Evolutionary conservation across 805 yeast genomes (phyloP), one percentile per base, ranked within the genome.

Genomic region (Yarrowia keelungensis): DNA sequence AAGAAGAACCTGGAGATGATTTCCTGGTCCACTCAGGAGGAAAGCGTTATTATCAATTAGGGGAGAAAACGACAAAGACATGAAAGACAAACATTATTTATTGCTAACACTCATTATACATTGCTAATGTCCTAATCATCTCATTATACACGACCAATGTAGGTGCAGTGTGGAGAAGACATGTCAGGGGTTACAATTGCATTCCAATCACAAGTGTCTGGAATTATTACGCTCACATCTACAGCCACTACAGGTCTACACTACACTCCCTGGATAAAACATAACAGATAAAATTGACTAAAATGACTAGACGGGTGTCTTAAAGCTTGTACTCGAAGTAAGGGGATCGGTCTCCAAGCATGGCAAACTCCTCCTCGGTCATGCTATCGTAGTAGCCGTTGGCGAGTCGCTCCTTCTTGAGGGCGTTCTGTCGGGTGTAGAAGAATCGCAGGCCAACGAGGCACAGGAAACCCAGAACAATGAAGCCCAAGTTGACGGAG

Each of bases 401-500:
- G 38, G n/a, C 51, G 19, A 59, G 65, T 16, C 51, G 50, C 51
- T 45, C 22, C 65, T 59, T 59, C 65, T 59, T 59, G 51, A 42
- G 50, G 26, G 45, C 5, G 51, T 59, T 59, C 51, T 59, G 65
- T 5, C 14, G n/a, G 26, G 65, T 59, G 65, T 59, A 59, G 65
- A 59, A 59, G 65, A 59, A 16, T 59, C 65, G 51, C 32, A 59
- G 65, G 14, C 65, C 41, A 12, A 59, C 42, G 9, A 59, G 65
- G 15, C 42, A 59, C 15, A 73, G 36, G 32, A 77, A 45, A 1
- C 82, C 82, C 68, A 81, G 68, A 5, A 72, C 71, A 14, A 79
- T 76, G 69, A 83, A 83, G 0, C 84, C 85, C 66, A 87, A 74
- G 70, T 82, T 76, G 45, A 85, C 79, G 46, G 81, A 75, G 71